Base-by-base conservation (phyloP, 2,329 filamentous ascomycete species). In the Corinectria fuckeliana region DNA sequence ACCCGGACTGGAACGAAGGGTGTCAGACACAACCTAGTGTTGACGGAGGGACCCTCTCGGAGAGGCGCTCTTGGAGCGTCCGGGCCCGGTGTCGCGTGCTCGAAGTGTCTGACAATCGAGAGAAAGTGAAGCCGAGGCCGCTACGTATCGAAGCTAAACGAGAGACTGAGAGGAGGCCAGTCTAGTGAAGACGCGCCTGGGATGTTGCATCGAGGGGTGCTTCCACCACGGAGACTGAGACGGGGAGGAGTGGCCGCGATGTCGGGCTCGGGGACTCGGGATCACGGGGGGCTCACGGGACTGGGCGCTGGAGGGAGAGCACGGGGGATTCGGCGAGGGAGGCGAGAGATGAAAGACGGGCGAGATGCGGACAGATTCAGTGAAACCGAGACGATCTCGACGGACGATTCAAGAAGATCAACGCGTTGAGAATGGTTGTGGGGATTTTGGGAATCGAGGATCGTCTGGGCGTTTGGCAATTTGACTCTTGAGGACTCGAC, bases 1-100 rank as follows among this genome's bases (percentile, higher is more conserved):
- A 60, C 65, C 58, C 64, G 59, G 63, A 65, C 65, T 67, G 69
- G 72, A 72, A 74, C 66, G 68, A 36, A 63, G 50, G 60, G 61
- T 68, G 62, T 66, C 64, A 68, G 66, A 68, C 62, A 67, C 67
- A 69, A 68, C 68, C 68, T 66, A 70, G 62, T 45, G 61, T 59
- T 61, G 59, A 52, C 50, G 55, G 58, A 54, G 64, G 55, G 65
- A 58, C 61, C 63, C 63, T 59, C 66, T 64, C 32, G 47, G 53
- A 65, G 55, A 62, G 59, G 61, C 58, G 56, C 61, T 60, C 34
- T 60, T 54, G 41, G 42, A 58, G 52, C 53, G 47, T 62, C 47
- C 44, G 38, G 38, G 48, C 45, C 50, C 56, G 47, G 48, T 50
- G 50, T 64, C 59, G 68, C 64, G 64, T 64, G 54, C 41, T 63